A percentile compares a stretch with the other conserved stretches of the same genome.
phyloP scores from a whole-genome alignment of 2,329 filamentous ascomycete genomes.

The Dissoconium aciculare region DNA sequence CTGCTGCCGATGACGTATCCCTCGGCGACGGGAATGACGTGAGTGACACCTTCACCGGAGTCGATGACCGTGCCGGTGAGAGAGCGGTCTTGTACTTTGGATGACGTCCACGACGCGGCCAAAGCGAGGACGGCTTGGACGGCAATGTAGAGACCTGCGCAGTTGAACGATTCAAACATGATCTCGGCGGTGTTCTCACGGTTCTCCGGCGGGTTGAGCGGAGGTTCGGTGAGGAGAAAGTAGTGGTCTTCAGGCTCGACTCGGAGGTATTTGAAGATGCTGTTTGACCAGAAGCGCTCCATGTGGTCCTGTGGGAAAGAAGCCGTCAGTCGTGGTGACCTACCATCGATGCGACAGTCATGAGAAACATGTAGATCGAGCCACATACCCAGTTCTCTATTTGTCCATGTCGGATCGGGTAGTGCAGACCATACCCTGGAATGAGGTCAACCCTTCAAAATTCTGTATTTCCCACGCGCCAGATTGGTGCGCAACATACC shows the following conservation, averaged over 20 bases:
- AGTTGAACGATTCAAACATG: conserved; percentile 99
- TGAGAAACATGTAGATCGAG: too few species aligned
- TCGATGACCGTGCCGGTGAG: conserved; percentile 96
- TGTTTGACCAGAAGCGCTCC: conserved; percentile 99
- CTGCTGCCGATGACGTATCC: conserved; percentile 98
- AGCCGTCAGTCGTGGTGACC: too few species aligned
- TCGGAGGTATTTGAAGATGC: conserved; percentile 97
- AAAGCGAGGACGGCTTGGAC: conserved; percentile 94
- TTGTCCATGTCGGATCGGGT: conserved; percentile 93
- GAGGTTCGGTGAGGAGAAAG: conserved; percentile 96
- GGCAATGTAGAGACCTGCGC: conserved; percentile 94
- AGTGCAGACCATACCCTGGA: conserved; percentile 87
- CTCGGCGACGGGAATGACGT: conserved; percentile 96
- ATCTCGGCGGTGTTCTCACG: conserved; percentile 98
- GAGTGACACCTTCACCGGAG: conserved; percentile 95
- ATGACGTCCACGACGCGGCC: conserved; percentile 95
- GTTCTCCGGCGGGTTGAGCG: conserved; percentile 94
- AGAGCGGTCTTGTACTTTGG: conserved; percentile 90
- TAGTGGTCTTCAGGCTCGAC: conserved; percentile 98
- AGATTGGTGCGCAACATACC: conserved; percentile 36
- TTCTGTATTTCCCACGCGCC: conserved; percentile 3
- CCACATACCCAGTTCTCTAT: conserved; percentile 95
- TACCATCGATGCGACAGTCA: too few species aligned
- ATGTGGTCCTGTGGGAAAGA: conserved; percentile 79
- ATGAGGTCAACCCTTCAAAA: conserved; percentile 3